phyloP scores from a whole-genome alignment of 352 stramenopile genomes.

The Halophytophthora polymorphica region DNA sequence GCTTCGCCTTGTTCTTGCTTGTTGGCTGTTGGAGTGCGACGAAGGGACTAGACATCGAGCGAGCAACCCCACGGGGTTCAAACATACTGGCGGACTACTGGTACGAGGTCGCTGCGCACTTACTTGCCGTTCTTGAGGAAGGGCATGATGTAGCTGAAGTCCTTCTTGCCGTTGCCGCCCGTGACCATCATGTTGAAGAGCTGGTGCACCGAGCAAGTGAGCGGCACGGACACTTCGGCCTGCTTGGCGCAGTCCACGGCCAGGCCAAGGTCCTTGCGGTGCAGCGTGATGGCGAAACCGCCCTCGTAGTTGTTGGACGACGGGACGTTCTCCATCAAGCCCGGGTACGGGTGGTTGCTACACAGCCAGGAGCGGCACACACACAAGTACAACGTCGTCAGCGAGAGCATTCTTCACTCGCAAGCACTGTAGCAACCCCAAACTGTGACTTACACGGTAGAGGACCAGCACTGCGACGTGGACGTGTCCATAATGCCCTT shows the following conservation, averaged over 20 bases:
- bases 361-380: background rate
- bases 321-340: slow-evolving; percentile 87
- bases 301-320: slow-evolving; percentile 87
- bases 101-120: slow-evolving; percentile 4
- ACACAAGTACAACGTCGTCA: slow-evolving; percentile 1
- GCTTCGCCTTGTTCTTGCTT: background rate
- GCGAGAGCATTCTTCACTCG: background rate
- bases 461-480: slow-evolving; percentile 96
- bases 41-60: background rate
- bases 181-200: slow-evolving; percentile 84
- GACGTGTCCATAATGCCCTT: slow-evolving; percentile 96
- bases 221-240: slow-evolving; percentile 69
- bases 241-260: slow-evolving; percentile 89
- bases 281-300: slow-evolving; percentile 90
- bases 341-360: slow-evolving; percentile 94
- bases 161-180: slow-evolving; percentile 74
- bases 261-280: slow-evolving; percentile 97
- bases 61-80: too few relatives aligned
- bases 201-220: slow-evolving; percentile 75
- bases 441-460: slow-evolving; percentile 78
- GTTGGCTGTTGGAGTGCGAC: background rate
- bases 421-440: background rate
- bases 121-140: slow-evolving; percentile 79
- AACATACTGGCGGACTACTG: too few relatives aligned
- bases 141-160: slow-evolving; percentile 84